Percentiles rank a stretch among this genome's conserved stretches.
These are phyloP conservation scores for Cercospora sp. DNA, from an alignment of 2,329 filamentous ascomycete genomes.

Conservation along the genomic window DNA sequence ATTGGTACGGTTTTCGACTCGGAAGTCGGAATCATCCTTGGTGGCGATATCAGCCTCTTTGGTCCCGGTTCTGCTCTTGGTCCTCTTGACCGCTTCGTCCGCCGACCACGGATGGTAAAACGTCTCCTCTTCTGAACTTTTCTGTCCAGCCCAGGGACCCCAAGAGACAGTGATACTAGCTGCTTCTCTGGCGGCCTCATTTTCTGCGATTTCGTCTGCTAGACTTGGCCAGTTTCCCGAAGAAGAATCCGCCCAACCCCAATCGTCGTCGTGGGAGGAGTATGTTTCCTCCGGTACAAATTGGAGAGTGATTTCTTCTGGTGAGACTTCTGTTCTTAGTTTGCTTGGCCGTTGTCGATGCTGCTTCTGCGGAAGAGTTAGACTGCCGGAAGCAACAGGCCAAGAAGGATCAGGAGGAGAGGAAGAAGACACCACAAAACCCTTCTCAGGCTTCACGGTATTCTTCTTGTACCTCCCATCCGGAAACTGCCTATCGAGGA, in stretches of 20 bases:
- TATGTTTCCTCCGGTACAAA: background rate
- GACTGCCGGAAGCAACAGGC: too few species aligned
- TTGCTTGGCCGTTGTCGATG: slow-evolving; percentile 14
- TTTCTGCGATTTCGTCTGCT: slow-evolving; percentile 24
- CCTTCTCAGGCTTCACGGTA: slow-evolving; percentile 19
- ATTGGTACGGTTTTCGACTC: background rate
- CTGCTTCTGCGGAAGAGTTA: too few species aligned
- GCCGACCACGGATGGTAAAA: background rate
- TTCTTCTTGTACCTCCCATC: slow-evolving; percentile 17
- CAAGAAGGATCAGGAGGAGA: background rate
- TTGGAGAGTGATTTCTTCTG: slow-evolving; percentile 28
- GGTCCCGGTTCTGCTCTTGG: background rate
- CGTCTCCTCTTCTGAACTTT: slow-evolving; percentile 8
- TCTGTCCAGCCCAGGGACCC: slow-evolving; percentile 12
- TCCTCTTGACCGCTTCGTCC: background rate
- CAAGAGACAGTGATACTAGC: slow-evolving; percentile 15
- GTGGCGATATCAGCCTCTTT: background rate
- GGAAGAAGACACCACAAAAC: background rate
- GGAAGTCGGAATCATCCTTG: background rate
- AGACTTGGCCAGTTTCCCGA: slow-evolving; percentile 13
- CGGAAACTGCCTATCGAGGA: slow-evolving; percentile 18
- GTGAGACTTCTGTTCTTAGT: slow-evolving; percentile 28
- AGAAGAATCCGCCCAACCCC: slow-evolving; percentile 10
- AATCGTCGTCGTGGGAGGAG: slow-evolving; percentile 11
- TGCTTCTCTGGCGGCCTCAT: slow-evolving; percentile 18